Evolutionary conservation across 2,329 filamentous ascomycete genomes (phyloP).

Genomic region (Onygenales sp.): DNA sequence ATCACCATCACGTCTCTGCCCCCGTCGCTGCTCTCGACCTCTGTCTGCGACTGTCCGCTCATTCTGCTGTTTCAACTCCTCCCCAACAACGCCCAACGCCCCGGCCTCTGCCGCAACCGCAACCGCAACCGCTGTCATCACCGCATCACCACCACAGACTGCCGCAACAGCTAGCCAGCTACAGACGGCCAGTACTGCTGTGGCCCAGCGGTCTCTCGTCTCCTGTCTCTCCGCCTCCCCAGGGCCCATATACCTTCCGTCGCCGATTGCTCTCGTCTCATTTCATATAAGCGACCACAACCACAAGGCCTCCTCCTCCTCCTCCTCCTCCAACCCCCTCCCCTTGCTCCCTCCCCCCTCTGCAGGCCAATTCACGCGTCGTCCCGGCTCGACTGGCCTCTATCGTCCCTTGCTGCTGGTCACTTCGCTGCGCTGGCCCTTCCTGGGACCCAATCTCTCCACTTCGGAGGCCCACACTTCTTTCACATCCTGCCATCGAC

Average conservation of each 20-base stretch:
- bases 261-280: constrained; percentile 3
- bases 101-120: no score
- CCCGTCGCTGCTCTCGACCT: no score
- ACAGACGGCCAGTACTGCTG: no score
- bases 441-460: neutral
- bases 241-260: neutral
- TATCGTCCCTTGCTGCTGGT: neutral
- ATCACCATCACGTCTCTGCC: no score
- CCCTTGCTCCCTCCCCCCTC: neutral
- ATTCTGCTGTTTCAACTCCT: no score
- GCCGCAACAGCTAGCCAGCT: no score
- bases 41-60: no score
- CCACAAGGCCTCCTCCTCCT: neutral
- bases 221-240: neutral
- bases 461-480: neutral
- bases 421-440: neutral
- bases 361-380: neutral
- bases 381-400: neutral
- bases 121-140: neutral
- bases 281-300: constrained; percentile 1
- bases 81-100: no score
- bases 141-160: neutral
- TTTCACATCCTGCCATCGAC: neutral
- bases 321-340: neutral
- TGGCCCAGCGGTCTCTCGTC: neutral